A percentile compares a stretch with the other conserved stretches of the same genome.
Evolutionary conservation across 306 rosid genomes (phyloP).

Genomic region (Casuarina glauca): DNA sequence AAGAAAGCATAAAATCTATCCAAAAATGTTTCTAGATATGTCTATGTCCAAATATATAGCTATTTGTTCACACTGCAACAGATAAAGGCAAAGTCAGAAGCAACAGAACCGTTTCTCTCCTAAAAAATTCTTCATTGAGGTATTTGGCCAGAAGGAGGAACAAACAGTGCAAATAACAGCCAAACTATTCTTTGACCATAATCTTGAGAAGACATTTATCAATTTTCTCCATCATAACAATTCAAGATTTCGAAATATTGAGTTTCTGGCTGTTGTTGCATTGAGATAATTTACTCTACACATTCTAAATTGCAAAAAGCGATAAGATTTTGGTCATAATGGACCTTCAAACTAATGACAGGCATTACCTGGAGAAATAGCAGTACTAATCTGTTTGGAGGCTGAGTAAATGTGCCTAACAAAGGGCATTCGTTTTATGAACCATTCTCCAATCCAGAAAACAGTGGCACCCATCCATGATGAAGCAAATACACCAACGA

Average conservation of each 20-base stretch:
- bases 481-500: slow-evolving; percentile 52
- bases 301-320: neutral
- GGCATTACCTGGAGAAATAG: slow-evolving; percentile 51
- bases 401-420: slow-evolving; percentile 59
- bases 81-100: neutral
- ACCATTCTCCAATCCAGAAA: slow-evolving; percentile 54
- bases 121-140: neutral
- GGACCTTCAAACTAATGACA: neutral
- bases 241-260: neutral
- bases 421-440: slow-evolving; percentile 55
- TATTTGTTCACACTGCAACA: neutral
- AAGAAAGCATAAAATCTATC: neutral
- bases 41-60: neutral
- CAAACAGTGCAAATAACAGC: neutral
- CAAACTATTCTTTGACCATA: neutral
- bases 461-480: slow-evolving; percentile 62
- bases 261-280: neutral
- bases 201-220: neutral
- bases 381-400: slow-evolving; percentile 56
- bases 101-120: neutral
- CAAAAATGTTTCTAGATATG: neutral
- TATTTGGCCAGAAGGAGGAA: neutral
- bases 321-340: neutral
- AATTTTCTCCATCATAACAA: neutral
- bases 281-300: neutral